A percentile compares a stretch with the other conserved stretches of the same genome.
These are phyloP conservation scores for Malus hybrid DNA, from an alignment of 331 rosid species.

Conservation along the genomic window DNA sequence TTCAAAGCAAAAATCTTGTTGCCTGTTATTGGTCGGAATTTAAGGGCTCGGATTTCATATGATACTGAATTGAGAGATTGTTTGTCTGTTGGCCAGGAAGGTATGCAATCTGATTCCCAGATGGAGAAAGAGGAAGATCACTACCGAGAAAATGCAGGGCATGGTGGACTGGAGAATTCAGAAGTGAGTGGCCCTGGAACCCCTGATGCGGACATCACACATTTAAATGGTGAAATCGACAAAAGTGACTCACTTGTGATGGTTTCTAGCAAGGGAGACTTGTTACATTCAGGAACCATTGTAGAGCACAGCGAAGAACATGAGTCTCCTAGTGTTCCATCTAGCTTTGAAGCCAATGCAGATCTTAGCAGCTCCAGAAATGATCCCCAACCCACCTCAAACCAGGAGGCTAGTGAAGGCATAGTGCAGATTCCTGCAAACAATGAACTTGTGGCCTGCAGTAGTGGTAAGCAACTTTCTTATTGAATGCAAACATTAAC, in stretches of 20 bases:
- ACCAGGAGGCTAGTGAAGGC: slow-evolving; percentile 2
- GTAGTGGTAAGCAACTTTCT: slow-evolving; percentile 42
- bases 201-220: slow-evolving; percentile 1
- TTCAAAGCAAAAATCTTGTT: slow-evolving; percentile 77
- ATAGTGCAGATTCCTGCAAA: slow-evolving; percentile 15
- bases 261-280: slow-evolving; percentile 18
- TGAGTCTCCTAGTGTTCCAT: slow-evolving; percentile 9
- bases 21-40: slow-evolving; percentile 77
- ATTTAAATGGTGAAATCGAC: slow-evolving; percentile 4
- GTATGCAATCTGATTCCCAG: slow-evolving; percentile 27
- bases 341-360: slow-evolving; percentile 13
- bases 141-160: slow-evolving; percentile 15
- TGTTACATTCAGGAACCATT: slow-evolving; percentile 22
- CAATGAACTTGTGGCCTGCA: slow-evolving; percentile 16
- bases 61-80: slow-evolving; percentile 41
- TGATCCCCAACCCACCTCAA: slow-evolving; percentile 1
- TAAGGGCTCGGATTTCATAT: slow-evolving; percentile 64
- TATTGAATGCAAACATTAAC: background rate
- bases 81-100: slow-evolving; percentile 19
- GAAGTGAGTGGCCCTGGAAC: slow-evolving; percentile 20
- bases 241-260: slow-evolving; percentile 10
- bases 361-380: background rate
- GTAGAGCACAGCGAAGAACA: slow-evolving; percentile 4
- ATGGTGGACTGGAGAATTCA: slow-evolving; percentile 28
- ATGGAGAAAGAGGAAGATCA: slow-evolving; percentile 18